Evolutionary conservation across 164 flowering plant species (phyloP).

Genomic region (Sextonia rubra): DNA sequence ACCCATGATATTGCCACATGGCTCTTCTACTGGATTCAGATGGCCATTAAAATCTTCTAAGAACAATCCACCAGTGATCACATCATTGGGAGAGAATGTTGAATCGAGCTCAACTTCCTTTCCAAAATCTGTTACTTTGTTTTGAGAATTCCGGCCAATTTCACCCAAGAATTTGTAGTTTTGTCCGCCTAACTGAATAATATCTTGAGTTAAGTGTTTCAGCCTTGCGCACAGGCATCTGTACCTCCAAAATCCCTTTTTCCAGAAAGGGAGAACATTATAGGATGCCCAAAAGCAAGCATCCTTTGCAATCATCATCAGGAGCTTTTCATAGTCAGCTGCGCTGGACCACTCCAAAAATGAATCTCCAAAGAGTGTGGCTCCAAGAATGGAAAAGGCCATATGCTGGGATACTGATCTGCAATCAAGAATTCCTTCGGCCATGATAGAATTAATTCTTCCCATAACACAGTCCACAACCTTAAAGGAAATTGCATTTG

Average conservation of each 20-base stretch:
- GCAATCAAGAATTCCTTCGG: slow-evolving; percentile 38
- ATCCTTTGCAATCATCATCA: slow-evolving; percentile 57
- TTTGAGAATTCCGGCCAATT: slow-evolving; percentile 5
- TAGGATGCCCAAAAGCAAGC: slow-evolving; percentile 69
- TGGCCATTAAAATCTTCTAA: slow-evolving; percentile 23
- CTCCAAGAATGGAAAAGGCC: slow-evolving; percentile 53
- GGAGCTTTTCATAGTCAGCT: slow-evolving; percentile 46
- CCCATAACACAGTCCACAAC: slow-evolving; percentile 38
- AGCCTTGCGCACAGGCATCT: slow-evolving; percentile 38
- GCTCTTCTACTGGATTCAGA: slow-evolving; percentile 27
- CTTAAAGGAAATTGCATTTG: slow-evolving; percentile 29
- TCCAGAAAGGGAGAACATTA: slow-evolving; percentile 57
- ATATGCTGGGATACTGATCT: slow-evolving; percentile 48
- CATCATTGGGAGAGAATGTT: slow-evolving; percentile 10
- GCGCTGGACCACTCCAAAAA: slow-evolving; percentile 59
- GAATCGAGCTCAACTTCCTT: slow-evolving; percentile 11
- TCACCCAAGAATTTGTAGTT: slow-evolving; percentile 19
- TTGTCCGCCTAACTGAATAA: slow-evolving; percentile 33
- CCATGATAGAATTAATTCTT: slow-evolving; percentile 26
- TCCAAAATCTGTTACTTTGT: slow-evolving; percentile 13
- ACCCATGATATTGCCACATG: slow-evolving; percentile 47
- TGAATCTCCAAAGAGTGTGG: slow-evolving; percentile 53
- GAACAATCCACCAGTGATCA: slow-evolving; percentile 14
- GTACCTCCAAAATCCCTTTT: slow-evolving; percentile 54
- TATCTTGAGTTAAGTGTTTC: slow-evolving; percentile 51